Percentiles rank a stretch among this genome's conserved stretches.
These are phyloP conservation scores for Malus sieversii DNA, from an alignment of 306 rosid species.

Conservation along the genomic window DNA sequence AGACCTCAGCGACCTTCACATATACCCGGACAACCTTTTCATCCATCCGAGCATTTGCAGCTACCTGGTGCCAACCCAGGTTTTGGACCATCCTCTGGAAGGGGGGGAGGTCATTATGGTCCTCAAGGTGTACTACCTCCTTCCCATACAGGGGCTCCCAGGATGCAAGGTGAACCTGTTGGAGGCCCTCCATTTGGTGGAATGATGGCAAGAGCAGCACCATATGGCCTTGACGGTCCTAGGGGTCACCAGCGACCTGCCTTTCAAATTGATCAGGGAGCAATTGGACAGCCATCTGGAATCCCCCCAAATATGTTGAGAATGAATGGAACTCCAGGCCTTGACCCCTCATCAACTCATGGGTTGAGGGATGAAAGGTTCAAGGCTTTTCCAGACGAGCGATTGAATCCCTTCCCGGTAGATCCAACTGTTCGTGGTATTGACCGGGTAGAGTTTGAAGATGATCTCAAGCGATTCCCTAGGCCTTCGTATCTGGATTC, in stretches of 20 bases:
- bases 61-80: constrained; percentile 23
- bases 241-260: constrained; percentile 25
- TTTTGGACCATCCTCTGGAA: constrained; percentile 27
- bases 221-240: constrained; percentile 48
- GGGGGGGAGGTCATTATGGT: constrained; percentile 32
- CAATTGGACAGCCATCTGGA: constrained; percentile 25
- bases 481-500: constrained; percentile 47
- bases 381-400: constrained; percentile 41
- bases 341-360: constrained; percentile 22
- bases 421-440: constrained; percentile 25
- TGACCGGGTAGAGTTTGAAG: constrained; percentile 55
- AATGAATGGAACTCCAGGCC: constrained; percentile 36
- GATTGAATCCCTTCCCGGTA: constrained; percentile 27
- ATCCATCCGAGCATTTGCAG: constrained; percentile 22
- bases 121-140: background rate
- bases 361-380: constrained; percentile 66
- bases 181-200: constrained; percentile 49
- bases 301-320: constrained; percentile 18
- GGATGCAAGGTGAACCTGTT: background rate
- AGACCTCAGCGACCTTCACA: constrained; percentile 46
- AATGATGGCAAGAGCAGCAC: constrained; percentile 32
- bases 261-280: constrained; percentile 18
- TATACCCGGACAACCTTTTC: constrained; percentile 25
- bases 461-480: constrained; percentile 59
- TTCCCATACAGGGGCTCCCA: background rate